Evolutionary conservation across 768 basidiomycete genomes (phyloP).

Genomic region (Xerocomellus dryophilus): DNA sequence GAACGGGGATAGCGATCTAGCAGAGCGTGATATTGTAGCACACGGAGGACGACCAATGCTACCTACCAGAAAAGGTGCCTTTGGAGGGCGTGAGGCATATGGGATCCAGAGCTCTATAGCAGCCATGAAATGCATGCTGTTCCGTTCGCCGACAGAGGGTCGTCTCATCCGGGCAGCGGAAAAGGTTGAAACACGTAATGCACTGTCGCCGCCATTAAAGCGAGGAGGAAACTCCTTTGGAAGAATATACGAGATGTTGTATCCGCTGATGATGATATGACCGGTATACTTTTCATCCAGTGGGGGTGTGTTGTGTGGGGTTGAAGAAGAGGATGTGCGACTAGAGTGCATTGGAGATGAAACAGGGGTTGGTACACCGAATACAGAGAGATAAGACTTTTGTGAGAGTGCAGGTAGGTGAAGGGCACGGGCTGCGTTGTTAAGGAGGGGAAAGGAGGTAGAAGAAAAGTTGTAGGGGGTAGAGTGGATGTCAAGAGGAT

Average conservation of each 20-base stretch:
- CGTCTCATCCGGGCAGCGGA: constrained; percentile 42
- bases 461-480: constrained; percentile 76
- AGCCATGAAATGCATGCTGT: constrained; percentile 72
- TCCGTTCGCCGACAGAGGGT: constrained; percentile 54
- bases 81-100: constrained; percentile 61
- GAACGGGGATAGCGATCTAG: constrained; percentile 74
- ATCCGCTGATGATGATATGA: constrained; percentile 71
- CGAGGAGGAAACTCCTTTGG: constrained; percentile 60
- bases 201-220: constrained; percentile 24
- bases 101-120: constrained; percentile 77
- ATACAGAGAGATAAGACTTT: constrained; percentile 59
- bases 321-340: constrained; percentile 39
- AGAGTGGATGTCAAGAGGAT: constrained; percentile 69
- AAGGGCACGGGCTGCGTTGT: constrained; percentile 66
- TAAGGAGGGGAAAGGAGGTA: constrained; percentile 56
- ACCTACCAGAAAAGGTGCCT: constrained; percentile 70
- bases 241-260: constrained; percentile 71
- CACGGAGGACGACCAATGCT: neutral
- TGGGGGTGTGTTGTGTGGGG: constrained; percentile 34
- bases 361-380: constrained; percentile 41
- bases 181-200: constrained; percentile 22
- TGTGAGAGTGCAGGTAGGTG: constrained; percentile 59
- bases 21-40: constrained; percentile 6
- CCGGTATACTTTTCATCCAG: constrained; percentile 71
- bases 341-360: constrained; percentile 30